Percentiles rank a stretch among this genome's conserved stretches.
These are phyloP conservation scores for Albugo candida DNA, from an alignment of 352 stramenopile species.

Conservation along the genomic window DNA sequence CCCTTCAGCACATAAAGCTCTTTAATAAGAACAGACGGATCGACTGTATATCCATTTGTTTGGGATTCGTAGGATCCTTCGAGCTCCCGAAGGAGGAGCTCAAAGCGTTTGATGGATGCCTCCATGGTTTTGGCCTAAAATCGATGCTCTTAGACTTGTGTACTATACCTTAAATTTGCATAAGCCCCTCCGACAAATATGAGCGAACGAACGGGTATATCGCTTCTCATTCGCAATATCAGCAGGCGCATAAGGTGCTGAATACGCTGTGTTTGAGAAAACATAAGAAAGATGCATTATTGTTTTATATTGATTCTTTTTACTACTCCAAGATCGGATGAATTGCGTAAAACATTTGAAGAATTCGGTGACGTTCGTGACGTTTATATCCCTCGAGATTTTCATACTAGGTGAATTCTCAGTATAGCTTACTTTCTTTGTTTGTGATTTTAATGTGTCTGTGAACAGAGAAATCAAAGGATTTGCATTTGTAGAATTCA, in stretches of 20 bases:
- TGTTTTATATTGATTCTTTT: too few relatives aligned
- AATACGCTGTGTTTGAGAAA: background rate
- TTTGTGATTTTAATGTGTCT: background rate
- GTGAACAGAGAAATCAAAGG: conserved; percentile 73
- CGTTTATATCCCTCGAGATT: conserved; percentile 92
- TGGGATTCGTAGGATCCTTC: too few relatives aligned
- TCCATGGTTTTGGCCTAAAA: too few relatives aligned
- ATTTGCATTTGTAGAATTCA: conserved; percentile 92
- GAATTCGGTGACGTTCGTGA: conserved; percentile 87
- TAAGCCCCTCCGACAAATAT: conserved; percentile 1
- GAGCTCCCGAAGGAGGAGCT: too few relatives aligned
- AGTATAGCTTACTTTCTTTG: background rate
- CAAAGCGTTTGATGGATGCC: too few relatives aligned
- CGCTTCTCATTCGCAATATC: conserved; percentile 87
- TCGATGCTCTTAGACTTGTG: too few relatives aligned
- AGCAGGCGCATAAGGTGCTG: conserved; percentile 65
- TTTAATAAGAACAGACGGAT: too few relatives aligned
- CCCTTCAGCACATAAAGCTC: too few relatives aligned
- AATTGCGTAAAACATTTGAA: conserved; percentile 85
- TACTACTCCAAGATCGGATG: conserved; percentile 32
- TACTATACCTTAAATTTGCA: too few relatives aligned
- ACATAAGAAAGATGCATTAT: too few relatives aligned
- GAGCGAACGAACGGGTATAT: conserved; percentile 64
- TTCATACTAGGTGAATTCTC: conserved; percentile 69
- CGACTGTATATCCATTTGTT: too few relatives aligned